A percentile compares a stretch with the other conserved stretches of the same genome.
Evolutionary conservation across 2,329 filamentous ascomycete genomes (phyloP).

Genomic region (Colletotrichum musicola): DNA sequence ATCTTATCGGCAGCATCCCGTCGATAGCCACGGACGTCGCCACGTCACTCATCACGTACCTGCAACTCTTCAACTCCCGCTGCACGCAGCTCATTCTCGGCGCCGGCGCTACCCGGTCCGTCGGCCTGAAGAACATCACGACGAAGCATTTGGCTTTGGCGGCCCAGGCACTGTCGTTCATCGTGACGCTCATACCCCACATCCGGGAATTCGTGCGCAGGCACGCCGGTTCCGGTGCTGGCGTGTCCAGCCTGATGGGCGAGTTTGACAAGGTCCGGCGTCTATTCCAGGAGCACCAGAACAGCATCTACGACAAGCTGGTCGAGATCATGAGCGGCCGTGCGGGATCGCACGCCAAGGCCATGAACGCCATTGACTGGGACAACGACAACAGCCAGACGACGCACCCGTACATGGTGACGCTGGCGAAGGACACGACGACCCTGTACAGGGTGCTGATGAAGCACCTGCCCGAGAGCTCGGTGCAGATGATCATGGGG

Average conservation of each 20-base stretch:
- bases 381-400: constrained; percentile 63
- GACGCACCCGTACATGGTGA: constrained; percentile 84
- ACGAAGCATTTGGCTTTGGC: constrained; percentile 95
- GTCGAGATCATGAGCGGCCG: constrained; percentile 92
- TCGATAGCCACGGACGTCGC: constrained; percentile 90
- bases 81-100: constrained; percentile 97
- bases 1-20: constrained; percentile 85
- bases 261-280: constrained; percentile 92
- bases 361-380: constrained; percentile 83
- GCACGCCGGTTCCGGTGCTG: constrained; percentile 69
- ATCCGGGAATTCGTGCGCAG: constrained; percentile 91
- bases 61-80: constrained; percentile 94
- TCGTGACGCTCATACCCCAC: constrained; percentile 88
- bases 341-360: constrained; percentile 78
- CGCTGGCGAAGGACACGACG: constrained; percentile 85
- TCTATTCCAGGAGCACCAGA: constrained; percentile 88
- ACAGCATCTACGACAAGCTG: constrained; percentile 90
- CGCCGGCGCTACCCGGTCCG: constrained; percentile 88
- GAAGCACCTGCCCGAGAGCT: constrained; percentile 82
- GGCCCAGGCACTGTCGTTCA: constrained; percentile 88
- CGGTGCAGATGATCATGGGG: constrained; percentile 85
- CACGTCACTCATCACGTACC: constrained; percentile 82
- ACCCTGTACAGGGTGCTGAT: constrained; percentile 86
- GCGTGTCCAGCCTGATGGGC: constrained; percentile 72
- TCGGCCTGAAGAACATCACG: constrained; percentile 94